Base-by-base conservation (phyloP, 176 grass and related monocot species). In the Ensete ventricosum region DNA sequence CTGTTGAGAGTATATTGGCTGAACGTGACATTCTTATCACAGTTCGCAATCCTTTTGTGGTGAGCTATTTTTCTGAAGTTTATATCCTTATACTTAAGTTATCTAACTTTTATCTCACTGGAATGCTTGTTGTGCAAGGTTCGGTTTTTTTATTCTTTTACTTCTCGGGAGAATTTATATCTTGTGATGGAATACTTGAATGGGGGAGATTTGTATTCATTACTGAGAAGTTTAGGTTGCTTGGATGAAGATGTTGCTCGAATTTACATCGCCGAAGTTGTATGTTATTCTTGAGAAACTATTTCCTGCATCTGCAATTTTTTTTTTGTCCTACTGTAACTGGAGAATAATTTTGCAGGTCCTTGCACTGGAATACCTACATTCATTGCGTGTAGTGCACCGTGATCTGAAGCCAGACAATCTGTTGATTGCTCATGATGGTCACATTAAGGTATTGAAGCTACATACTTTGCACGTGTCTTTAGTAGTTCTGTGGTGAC, bases 101-200 rank as follows among this genome's bases (percentile, higher is more conserved):
- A 65, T 78, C 53, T 78, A 69, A 13, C 53, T 69, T 89, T 68
- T 74, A 71, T 82, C 77, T 83, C 27, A 92, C 66, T 29, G 76
- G 23, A 9, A 52, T 27, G 22, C 81, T 11, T 79, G 48, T 89
- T 89, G 27, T 87, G 54, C 72, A 74, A 98, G 95, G 95, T 99
- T 55, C 96, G 96, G 5, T 99, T 99, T 84, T 99, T 99, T 83
- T 99, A 91, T 89, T 99, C 96, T 53, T 99, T 99, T 77, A 99
- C 96, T 51, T 99, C 96, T 27, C 88, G 96, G 68, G 91, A 95
- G 59, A 99, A 99, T 84, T 87, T 99, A 76, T 99, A 99, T 84
- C 84, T 99, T 74, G 96, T 99, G 48, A 99, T 99, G 96, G 96
- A 99, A 85, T 99, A 99, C 79, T 83, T 99, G 74, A 99, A 99